These are phyloP conservation scores for Cryptococcus hybrid DNA, from an alignment of 1,284 basidiomycete genomes.

Conservation along the genomic window DNA sequence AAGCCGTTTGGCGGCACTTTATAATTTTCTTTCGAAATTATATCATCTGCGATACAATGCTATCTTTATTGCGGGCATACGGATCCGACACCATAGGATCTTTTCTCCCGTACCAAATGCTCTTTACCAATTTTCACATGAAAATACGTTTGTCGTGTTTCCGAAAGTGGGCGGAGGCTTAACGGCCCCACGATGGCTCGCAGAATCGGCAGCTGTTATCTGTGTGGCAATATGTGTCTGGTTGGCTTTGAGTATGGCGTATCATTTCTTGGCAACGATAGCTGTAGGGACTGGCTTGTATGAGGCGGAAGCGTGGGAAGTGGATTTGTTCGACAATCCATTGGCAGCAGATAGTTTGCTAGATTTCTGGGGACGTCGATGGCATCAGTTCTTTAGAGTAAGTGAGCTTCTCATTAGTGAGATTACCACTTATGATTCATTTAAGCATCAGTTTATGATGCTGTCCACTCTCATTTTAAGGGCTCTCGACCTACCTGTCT, in stretches of 20 bases:
- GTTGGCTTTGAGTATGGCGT: slow-evolving; percentile 33
- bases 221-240: slow-evolving; percentile 29
- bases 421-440: not conserved
- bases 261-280: slow-evolving; percentile 31
- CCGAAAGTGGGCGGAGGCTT: slow-evolving; percentile 12
- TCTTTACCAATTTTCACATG: slow-evolving; percentile 19
- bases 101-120: slow-evolving; percentile 13
- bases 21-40: slow-evolving; percentile 21
- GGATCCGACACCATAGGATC: slow-evolving; percentile 21
- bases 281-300: slow-evolving; percentile 25
- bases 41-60: slow-evolving; percentile 28
- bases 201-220: slow-evolving; percentile 19
- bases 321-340: slow-evolving; percentile 41
- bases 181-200: slow-evolving; percentile 9
- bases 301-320: slow-evolving; percentile 40
- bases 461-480: slow-evolving; percentile 24
- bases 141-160: slow-evolving; percentile 22
- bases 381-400: slow-evolving; percentile 49
- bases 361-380: slow-evolving; percentile 48
- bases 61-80: slow-evolving; percentile 27
- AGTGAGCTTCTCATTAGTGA: slow-evolving; percentile 9
- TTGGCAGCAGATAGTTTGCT: slow-evolving; percentile 39
- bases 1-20: slow-evolving; percentile 28
- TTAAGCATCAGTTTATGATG: slow-evolving; percentile 43
- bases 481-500: slow-evolving; percentile 18